These are phyloP conservation scores for Curvularia hawaiiensis DNA, from an alignment of 2,329 filamentous ascomycete species.

Conservation along the genomic window DNA sequence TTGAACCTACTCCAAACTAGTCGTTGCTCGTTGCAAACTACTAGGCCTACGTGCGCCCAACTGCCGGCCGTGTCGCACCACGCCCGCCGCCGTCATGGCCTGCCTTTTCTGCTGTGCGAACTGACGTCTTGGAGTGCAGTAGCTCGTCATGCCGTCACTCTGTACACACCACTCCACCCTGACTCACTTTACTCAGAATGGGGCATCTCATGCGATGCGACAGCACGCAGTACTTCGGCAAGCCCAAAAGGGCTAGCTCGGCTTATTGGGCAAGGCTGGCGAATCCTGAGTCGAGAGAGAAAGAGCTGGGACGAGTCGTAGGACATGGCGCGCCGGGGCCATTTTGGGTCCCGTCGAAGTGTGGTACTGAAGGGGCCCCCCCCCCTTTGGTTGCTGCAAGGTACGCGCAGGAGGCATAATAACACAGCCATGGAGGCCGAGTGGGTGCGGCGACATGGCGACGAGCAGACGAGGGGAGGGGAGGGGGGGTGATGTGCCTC, in stretches of 20 bases:
- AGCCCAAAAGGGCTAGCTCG: slow-evolving; percentile 3
- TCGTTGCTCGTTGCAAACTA: neutral
- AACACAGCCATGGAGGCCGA: neutral
- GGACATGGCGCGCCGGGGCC: slow-evolving; percentile 25
- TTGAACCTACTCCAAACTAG: neutral
- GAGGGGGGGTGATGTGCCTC: slow-evolving; percentile 33
- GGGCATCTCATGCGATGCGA: slow-evolving; percentile 10
- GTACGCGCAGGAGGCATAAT: slow-evolving; percentile 33
- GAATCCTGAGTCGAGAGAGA: slow-evolving; percentile 29
- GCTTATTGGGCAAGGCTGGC: slow-evolving; percentile 13
- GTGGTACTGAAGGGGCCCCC: slow-evolving; percentile 32
- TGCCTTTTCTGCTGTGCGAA: neutral
- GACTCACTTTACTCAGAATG: neutral
- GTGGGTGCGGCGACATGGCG: slow-evolving; percentile 17
- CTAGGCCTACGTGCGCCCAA: neutral
- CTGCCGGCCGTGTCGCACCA: neutral
- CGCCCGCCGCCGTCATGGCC: neutral
- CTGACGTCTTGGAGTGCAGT: neutral
- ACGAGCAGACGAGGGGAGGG: slow-evolving; percentile 35
- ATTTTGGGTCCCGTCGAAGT: slow-evolving; percentile 31
- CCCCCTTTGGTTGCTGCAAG: slow-evolving; percentile 40
- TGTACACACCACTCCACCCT: neutral
- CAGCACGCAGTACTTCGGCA: neutral
- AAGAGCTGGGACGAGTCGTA: slow-evolving; percentile 31
- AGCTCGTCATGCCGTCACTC: neutral